Conservation (phyloP, 75 land plant genomes). For the Pinus tabuliformis region DNA sequence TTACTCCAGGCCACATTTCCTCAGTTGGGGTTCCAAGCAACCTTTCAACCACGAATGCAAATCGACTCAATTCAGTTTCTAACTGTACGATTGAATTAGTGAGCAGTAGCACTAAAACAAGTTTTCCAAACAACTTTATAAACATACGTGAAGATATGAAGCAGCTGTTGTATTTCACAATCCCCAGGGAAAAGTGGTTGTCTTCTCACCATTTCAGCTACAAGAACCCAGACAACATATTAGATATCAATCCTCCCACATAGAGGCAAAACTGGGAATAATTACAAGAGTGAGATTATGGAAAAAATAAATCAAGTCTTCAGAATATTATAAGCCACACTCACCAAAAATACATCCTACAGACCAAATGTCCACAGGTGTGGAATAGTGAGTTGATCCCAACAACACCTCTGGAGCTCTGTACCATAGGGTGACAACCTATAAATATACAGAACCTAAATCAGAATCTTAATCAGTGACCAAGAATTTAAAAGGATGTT, state of each 20-base stretch:
- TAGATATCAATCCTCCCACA: not conserved
- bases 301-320: not conserved
- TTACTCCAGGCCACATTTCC: slow-evolving; percentile 89
- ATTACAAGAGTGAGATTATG: not conserved
- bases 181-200: slow-evolving; percentile 64
- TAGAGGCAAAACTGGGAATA: not conserved
- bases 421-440: slow-evolving; percentile 88
- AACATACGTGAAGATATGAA: slow-evolving; percentile 63
- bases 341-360: slow-evolving; percentile 90
- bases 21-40: slow-evolving; percentile 93
- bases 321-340: not conserved
- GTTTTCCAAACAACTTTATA: not conserved
- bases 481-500: not conserved
- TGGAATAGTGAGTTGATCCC: slow-evolving; percentile 76
- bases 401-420: slow-evolving; percentile 83
- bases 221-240: not conserved
- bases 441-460: slow-evolving; percentile 7
- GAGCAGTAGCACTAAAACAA: not conserved
- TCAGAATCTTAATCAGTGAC: not conserved
- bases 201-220: slow-evolving; percentile 55
- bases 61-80: not conserved
- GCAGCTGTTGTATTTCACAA: slow-evolving; percentile 65
- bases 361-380: slow-evolving; percentile 88
- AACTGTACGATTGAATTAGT: not conserved
- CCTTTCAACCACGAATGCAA: slow-evolving; percentile 27